Conservation (phyloP, 169 alveolate species). For the Babesia caballi region DNA sequence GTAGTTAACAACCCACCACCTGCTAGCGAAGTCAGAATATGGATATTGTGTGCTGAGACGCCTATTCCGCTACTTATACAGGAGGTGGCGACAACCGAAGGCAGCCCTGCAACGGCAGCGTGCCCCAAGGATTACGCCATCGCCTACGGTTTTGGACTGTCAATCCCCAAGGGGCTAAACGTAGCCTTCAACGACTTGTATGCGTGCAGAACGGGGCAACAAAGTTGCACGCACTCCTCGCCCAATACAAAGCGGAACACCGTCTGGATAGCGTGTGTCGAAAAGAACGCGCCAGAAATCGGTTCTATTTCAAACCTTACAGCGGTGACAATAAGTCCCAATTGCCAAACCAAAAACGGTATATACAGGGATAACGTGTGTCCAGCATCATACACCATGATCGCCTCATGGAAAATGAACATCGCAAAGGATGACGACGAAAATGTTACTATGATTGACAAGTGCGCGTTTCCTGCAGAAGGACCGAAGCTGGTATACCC, state of each 20-base stretch:
- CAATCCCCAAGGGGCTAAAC: conserved; percentile 46
- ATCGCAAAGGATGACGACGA: not conserved
- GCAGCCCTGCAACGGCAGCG: conserved; percentile 32
- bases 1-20: conserved; percentile 57
- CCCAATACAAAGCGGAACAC: conserved; percentile 20
- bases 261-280: conserved; percentile 67
- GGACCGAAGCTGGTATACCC: no score
- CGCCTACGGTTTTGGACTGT: conserved; percentile 55
- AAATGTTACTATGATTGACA: no score
- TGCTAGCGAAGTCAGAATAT: conserved; percentile 71
- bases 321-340: conserved; percentile 1
- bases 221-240: conserved; percentile 46
- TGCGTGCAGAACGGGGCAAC: conserved; percentile 57
- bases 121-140: conserved; percentile 58
- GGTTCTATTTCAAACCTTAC: conserved; percentile 43
- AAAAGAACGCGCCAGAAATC: conserved; percentile 55
- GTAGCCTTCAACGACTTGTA: conserved; percentile 19
- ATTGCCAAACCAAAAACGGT: conserved; percentile 8
- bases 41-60: conserved; percentile 74
- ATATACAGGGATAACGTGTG: conserved; percentile 34
- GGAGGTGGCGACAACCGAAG: conserved; percentile 30
- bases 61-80: conserved; percentile 72
- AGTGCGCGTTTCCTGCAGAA: no score
- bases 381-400: conserved; percentile 17
- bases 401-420: conserved; percentile 28